Base-by-base conservation (phyloP, 345 rosid species). In the Cardiospermum halicacabum region DNA sequence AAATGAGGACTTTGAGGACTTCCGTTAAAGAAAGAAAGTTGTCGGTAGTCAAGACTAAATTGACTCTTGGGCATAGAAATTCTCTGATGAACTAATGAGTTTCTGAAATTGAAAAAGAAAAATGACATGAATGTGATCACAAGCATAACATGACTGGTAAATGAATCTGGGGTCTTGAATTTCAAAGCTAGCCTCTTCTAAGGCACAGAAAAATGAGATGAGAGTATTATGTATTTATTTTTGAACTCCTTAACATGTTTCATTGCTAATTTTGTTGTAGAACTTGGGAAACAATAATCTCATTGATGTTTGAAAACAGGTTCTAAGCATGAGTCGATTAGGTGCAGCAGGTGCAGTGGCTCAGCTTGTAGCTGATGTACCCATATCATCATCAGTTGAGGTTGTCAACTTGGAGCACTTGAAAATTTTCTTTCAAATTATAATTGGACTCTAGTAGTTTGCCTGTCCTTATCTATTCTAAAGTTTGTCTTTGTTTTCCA, bases 291-390 rank as follows among this genome's bases (percentile, higher is more conserved):
- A 28, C 16, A 56, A 66, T 49, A 55, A 18, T 69, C 48, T 56
- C 27, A 16, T 59, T 57, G 32, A 6, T 27, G 40, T 22, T 9
- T 22, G 16, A 61, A 1, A 74, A 62, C 85, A 88, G 91, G 89
- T 88, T 34, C 62, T 88, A 66, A 88, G 88, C 77, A 85, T 84
- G 89, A 88, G 96, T 68, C 69, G 91, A 75, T 60, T 82, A 22
- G 91, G 96, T 3, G 89, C 83, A 66, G 75, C 96, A 0, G 86
- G 86, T 24, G 89, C 91, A 0, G 96, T 85, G 60, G 89, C 96
- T 55, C 91, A 81, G 72, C 91, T 85, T 42, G 85, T 88, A 4
- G 82, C 91, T 3, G 91, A 85, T 65, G 80, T 85, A 9, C 96
- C 91, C 7, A 28, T 76, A 58, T 72, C 87, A 58, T 72, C 87